Evolutionary conservation across 805 yeast species (phyloP).

Genomic region (Yamadazyma takamatsuzukensis): DNA sequence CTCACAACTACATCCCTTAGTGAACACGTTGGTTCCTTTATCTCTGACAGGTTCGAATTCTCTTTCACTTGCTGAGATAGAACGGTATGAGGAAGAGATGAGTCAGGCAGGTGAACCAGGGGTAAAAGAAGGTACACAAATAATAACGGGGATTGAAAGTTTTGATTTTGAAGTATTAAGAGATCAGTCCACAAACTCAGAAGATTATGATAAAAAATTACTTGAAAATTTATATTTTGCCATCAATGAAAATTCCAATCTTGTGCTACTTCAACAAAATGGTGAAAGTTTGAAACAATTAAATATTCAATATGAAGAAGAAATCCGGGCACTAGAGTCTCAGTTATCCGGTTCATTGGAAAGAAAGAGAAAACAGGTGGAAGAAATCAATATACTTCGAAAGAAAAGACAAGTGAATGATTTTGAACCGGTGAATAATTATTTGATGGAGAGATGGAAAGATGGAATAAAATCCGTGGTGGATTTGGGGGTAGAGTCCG

Average conservation of each 20-base stretch:
- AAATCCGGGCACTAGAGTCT: conserved; percentile 22
- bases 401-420: conserved; percentile 39
- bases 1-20: conserved; percentile 18
- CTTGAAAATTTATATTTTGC: conserved; percentile 40
- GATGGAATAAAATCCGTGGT: conserved; percentile 41
- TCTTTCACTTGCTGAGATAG: conserved; percentile 15
- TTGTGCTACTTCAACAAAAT: conserved; percentile 30
- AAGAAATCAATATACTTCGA: conserved; percentile 41
- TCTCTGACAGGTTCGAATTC: conserved; percentile 5
- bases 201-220: conserved; percentile 20
- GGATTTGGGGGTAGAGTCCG: conserved; percentile 30
- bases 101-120: too few species aligned
- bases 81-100: conserved; percentile 28
- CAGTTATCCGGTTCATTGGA: conserved; percentile 18
- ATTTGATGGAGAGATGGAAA: conserved; percentile 48
- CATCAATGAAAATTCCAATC: conserved; percentile 35
- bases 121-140: too few species aligned
- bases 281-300: conserved; percentile 35
- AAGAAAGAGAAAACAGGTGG: conserved; percentile 40
- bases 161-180: conserved; percentile 34
- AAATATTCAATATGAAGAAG: conserved; percentile 27
- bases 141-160: too few species aligned
- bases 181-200: too few species aligned
- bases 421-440: conserved; percentile 41
- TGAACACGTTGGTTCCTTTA: conserved; percentile 17